These are phyloP conservation scores for Marvania coccoides DNA, from an alignment of 139 green algal species.

Conservation along the genomic window DNA sequence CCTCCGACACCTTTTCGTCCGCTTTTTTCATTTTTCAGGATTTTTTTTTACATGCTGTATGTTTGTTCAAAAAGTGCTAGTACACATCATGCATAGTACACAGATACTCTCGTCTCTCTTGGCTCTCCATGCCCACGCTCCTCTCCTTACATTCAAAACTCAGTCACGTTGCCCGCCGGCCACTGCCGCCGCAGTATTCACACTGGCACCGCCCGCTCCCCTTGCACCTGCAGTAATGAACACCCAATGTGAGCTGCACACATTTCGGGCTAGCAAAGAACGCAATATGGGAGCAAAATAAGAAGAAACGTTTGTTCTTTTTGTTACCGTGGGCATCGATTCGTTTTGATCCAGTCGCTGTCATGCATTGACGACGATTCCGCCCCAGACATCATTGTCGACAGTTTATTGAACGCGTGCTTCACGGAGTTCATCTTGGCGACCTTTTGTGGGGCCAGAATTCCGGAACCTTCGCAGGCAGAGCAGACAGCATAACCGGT, in stretches of 20 bases:
- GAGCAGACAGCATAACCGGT: constrained; percentile 1
- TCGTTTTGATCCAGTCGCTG: constrained; percentile 13
- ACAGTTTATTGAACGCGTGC: constrained; percentile 3
- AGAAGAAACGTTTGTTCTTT: not conserved
- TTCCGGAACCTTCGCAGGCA: constrained; percentile 9
- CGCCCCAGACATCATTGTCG: constrained; percentile 1
- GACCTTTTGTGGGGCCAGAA: constrained; percentile 6
- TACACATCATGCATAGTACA: no score
- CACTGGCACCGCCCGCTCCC: constrained; percentile 4
- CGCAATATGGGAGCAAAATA: not conserved
- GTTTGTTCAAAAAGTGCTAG: no score
- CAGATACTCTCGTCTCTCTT: no score
- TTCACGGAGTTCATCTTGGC: constrained; percentile 11
- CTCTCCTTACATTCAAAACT: no score
- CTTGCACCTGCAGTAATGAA: constrained; percentile 5
- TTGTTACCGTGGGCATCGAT: not conserved
- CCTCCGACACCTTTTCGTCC: no score
- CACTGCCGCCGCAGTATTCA: constrained; percentile 4
- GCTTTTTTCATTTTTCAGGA: no score
- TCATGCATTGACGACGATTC: constrained; percentile 2
- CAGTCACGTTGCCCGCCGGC: no score
- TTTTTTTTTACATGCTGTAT: no score
- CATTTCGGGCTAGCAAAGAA: not conserved
- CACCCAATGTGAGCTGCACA: not conserved
- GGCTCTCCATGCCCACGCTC: no score